Evolutionary conservation across 2,329 filamentous ascomycete genomes (phyloP), one percentile per base, ranked within the genome.

Genomic region (Botryotinia globosa): DNA sequence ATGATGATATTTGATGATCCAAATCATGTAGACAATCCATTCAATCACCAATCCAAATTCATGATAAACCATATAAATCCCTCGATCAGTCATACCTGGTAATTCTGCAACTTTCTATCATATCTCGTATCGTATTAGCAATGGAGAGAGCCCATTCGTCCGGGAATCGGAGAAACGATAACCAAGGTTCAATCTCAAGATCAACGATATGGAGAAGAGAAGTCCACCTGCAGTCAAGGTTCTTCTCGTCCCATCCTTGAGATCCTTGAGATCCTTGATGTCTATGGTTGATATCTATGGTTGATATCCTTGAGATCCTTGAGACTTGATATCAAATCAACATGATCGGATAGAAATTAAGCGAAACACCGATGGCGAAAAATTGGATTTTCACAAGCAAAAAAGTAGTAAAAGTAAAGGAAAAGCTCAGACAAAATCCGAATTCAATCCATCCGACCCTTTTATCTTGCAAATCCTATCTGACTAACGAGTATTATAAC

Each of bases 381-480:
- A 42, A 1, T 42, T 42, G 16, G 64, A 67, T 67, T 67, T 67
- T 67, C 65, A 67, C 65, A 67, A 67, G 65, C 65, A 9, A 67
- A 67, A 67, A 54, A 66, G 25, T n/a, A 16, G 25, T 16, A n/a
- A 6, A 51, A 16, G 48, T 7, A 16, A 14, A 29, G 32, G 32
- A 32, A 32, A 54, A 54, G 32, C 20, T 4, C 29, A 34, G 56
- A 58, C 18, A 5, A 61, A n/a, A 61, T n/a, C 29, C 32, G 42
- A 48, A 65, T 65, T 54, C 6, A 10, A 56, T 54, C 64, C 45
- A 56, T 54, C 64, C 45, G 25, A 67, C 39, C 63, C 44, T 51
- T 51, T 51, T 66, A 37, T 42, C 63, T 66, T 51, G 5, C 54
- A 51, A 66, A 66, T 51, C 32, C 34, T 51, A 37, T 37, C 42